Base-by-base conservation (phyloP, 148 eudicot species). In the Pouteria glomerata region DNA sequence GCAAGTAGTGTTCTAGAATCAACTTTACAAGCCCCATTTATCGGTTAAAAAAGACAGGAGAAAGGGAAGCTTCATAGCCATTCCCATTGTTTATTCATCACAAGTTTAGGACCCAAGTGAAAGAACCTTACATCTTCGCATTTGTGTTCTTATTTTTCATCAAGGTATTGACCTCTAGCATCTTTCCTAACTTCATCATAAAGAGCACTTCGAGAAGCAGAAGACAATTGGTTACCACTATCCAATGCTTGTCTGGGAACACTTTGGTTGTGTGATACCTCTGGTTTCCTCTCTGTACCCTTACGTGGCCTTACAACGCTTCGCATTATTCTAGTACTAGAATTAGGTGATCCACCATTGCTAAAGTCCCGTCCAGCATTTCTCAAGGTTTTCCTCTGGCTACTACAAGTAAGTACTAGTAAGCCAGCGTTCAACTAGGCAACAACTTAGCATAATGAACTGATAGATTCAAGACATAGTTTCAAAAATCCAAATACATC, bases 221-320 rank as follows among this genome's bases (percentile, higher is more conserved):
- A 78, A 55, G 78, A 76, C 83, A 85, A 73, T 42, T 82, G 84
- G 73, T 59, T 81, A 66, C 81, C 83, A 58, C 83, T 76, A 39
- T 89, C 90, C 16, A 64, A 48, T 31, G 12, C 73, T 80, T 71
- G 80, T 76, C 76, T 80, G 58, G 84, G 79, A 57, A 80, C 74
- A 44, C 75, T 41, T 44, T 70, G 90, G 69, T 71, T 74, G 31
- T 69, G 66, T 39, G 74, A 77, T 74, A 59, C 82, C 50, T 82
- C 96, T 57, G 80, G 79, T 71, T 79, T 84, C 73, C 81, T 90
- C 16, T 88, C 87, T 78, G 83, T 83, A 71, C 78, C 78, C 44
- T 82, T 87, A 79, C 92, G 92, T 42, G 89, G 92, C 75, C 83
- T 86, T 74, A 85, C 86, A 72, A 63, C 86, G 72, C 88, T 90